Evolutionary conservation across 2,329 filamentous ascomycete species (phyloP), one percentile per base, ranked within the genome.

Genomic region (Dothidotthia symphoricarpi): DNA sequence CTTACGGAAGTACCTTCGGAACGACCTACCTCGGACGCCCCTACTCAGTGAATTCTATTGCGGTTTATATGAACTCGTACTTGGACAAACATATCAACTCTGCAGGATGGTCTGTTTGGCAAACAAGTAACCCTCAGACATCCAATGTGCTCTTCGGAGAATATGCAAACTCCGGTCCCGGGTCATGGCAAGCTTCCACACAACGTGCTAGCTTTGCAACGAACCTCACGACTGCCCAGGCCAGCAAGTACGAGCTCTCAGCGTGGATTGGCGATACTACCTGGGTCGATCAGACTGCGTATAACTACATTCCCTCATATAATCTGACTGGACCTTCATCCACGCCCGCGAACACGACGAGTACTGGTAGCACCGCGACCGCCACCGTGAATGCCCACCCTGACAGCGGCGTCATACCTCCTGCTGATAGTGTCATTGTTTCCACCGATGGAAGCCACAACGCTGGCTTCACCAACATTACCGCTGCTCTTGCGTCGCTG

Each of bases 11-110:
- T 16, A 38, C 39, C 0, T 47, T 41, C 13, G 65, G 63, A 3
- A 46, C 62, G 2, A 59, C 44, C 11, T 76, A 70, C 36, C 67
- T 78, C 12, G 75, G 75, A 3, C 67, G 75, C 1, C 75, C 75
- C 15, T 77, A 55, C 38, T 53, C 47, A 6, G 30, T 55, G 13
- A 64, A 55, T 34, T 60, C 61, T 12, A 48, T 55, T 14, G 61
- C 57, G n/a, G 51, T 66, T 1, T 67, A 64, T 38, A 61, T 58
- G 52, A 65, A 65, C 38, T 64, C 59, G 4, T 66, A 58, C 28
- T 43, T 67, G 6, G 63, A 65, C 25, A 58, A 61, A 39, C 55
- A 64, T n/a, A 66, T 67, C 37, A 53, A 49, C 22, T 34, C 47
- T 7, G 55, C 50, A 31, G 63, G 63, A 3, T 69, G 63, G 63